Base-by-base conservation (phyloP, 2,329 filamentous ascomycete genomes). In the Fonsecaea nubica region DNA sequence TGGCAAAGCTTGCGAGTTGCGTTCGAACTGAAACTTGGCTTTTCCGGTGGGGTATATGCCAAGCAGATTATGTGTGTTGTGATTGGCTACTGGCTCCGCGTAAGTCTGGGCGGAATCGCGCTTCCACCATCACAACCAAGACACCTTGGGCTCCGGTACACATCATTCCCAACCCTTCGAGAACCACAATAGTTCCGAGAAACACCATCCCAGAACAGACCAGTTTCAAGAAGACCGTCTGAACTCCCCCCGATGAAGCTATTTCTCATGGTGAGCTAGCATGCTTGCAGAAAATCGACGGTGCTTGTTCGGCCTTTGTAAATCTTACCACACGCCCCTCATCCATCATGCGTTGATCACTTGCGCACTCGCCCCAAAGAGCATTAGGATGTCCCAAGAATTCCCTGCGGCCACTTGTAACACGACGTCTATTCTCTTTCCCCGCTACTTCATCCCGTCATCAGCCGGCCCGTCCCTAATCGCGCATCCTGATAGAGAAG, bases 401-500 rank as follows among this genome's bases (percentile, higher is more conserved):
- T 50, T 21, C 45, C 18, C 45, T 50, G 25, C 18, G 45, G 45
- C 45, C 45, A 50, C 10, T 50, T 21, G 21, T 50, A 50, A 50
- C 45, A 25, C 5, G 12, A 50, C 45, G 45, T 50, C 45, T 25
- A 12, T 25, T 6, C 45, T 50, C 9, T 21, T 13, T 10, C 9
- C 45, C 21, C 8, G 3, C 18, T 48, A 48, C 7, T 9, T 40
- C 15, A 40, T 12, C 5, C 36, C 9, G 15, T 32, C 36, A 40
- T 40, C 36, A 40, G 15, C 36, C 15, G 9, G 36, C 4, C 15
- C 45, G 45, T 50, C 45, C 25, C 18, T 25, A 30, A 50, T 30
- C 3, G 18, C 18, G 45, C 45, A 50, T 10, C 45, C 45, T 50
- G 45, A 30, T 13, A 25, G 45, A 50, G 18, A 50, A 25, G 18